A percentile compares a stretch with the other conserved stretches of the same genome.
Conservation (phyloP, 306 rosid genomes). For the Pyrus pyrifolia region DNA sequence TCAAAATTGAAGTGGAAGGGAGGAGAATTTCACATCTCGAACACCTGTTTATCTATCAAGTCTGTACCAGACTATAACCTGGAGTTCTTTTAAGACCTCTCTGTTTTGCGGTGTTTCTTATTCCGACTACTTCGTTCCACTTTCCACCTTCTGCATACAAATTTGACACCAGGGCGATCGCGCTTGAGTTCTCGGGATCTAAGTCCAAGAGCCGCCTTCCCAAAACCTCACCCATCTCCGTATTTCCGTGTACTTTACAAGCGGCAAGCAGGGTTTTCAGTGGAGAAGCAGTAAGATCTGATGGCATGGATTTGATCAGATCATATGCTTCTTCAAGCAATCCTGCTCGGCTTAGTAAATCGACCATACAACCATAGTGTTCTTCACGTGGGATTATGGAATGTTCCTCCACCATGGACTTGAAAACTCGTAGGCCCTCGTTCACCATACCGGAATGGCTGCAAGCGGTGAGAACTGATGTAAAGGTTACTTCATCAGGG, state of each 20-base stretch:
- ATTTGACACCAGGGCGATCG: constrained; percentile 28
- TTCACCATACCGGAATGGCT: constrained; percentile 49
- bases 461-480: constrained; percentile 48
- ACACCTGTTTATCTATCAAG: background rate
- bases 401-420: constrained; percentile 31
- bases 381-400: constrained; percentile 35
- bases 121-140: constrained; percentile 39
- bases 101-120: constrained; percentile 26
- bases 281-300: constrained; percentile 27
- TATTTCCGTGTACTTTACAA: constrained; percentile 38
- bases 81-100: constrained; percentile 23
- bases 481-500: constrained; percentile 44
- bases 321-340: constrained; percentile 36
- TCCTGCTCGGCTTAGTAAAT: constrained; percentile 49
- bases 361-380: constrained; percentile 45
- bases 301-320: constrained; percentile 33
- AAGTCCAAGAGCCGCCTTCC: constrained; percentile 28
- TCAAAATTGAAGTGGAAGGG: background rate
- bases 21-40: background rate
- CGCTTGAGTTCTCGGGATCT: constrained; percentile 25
- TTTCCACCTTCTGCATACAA: constrained; percentile 37
- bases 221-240: constrained; percentile 29
- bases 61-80: constrained; percentile 36
- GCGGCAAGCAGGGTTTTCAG: constrained; percentile 41
- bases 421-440: constrained; percentile 32